Conservation (phyloP, 495 filamentous ascomycete species). For the Lasiosphaeria hispida region DNA sequence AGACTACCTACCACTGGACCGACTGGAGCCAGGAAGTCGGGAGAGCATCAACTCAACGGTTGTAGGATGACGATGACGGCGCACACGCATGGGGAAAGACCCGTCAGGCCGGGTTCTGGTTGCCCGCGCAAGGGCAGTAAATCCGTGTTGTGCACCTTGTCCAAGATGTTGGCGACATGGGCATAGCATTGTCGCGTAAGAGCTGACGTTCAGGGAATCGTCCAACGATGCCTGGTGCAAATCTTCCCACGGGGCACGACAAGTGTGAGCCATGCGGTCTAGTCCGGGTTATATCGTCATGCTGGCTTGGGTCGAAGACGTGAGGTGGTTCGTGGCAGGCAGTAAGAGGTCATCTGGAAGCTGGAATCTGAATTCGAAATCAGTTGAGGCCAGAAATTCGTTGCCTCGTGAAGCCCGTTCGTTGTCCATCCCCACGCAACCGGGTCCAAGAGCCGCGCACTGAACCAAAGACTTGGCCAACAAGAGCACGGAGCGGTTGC, state of each 20-base stretch:
- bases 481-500: not conserved
- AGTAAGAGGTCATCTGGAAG: not conserved
- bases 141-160: not conserved
- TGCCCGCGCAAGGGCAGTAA: not conserved
- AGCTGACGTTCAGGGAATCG: not conserved
- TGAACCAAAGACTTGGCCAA: not conserved
- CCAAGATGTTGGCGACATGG: not conserved
- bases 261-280: not conserved
- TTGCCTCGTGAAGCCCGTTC: too few species aligned
- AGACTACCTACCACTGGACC: too few species aligned
- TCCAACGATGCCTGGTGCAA: not conserved
- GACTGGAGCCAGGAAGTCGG: too few species aligned
- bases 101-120: constrained; percentile 1
- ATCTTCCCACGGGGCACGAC: not conserved
- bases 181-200: constrained; percentile 1
- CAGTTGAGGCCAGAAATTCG: too few species aligned
- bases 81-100: not conserved
- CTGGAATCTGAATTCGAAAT: not conserved
- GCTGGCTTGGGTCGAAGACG: not conserved
- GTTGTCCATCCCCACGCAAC: too few species aligned
- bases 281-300: not conserved
- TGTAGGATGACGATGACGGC: not conserved
- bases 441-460: too few species aligned
- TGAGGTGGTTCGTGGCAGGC: not conserved
- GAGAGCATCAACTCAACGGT: not conserved